A percentile compares a stretch with the other conserved stretches of the same genome.
These are phyloP conservation scores for Chlamydomonas sp. DNA, from an alignment of 139 green algal genomes.

Conservation along the genomic window DNA sequence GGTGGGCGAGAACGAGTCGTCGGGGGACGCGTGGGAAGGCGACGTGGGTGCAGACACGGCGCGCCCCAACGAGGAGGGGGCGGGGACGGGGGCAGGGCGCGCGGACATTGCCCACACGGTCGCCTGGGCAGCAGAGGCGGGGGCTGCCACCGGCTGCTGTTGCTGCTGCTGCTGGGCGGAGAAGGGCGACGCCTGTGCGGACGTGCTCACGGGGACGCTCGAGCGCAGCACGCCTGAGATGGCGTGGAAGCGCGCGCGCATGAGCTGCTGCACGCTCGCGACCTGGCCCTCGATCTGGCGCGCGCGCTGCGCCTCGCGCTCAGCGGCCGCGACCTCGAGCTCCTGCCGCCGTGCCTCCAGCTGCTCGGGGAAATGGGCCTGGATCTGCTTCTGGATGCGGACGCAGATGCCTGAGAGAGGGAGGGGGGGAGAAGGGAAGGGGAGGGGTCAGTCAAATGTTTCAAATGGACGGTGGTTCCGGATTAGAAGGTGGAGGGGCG, in stretches of 20 bases:
- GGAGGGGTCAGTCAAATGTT: no score
- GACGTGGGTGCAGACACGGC: no score
- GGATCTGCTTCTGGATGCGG: background rate
- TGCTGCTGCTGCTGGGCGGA: background rate
- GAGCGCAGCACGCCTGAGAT: background rate
- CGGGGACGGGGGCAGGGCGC: background rate
- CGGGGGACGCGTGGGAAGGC: no score
- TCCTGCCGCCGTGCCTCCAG: background rate
- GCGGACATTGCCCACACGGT: background rate
- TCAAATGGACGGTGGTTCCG: no score
- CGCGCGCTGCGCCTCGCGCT: background rate
- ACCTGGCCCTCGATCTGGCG: background rate
- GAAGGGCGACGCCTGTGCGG: background rate
- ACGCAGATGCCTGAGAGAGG: constrained; percentile 1
- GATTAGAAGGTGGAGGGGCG: no score
- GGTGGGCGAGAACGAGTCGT: no score
- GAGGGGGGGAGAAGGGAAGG: background rate
- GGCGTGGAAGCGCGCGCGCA: background rate
- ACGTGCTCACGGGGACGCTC: background rate
- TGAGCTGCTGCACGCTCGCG: background rate
- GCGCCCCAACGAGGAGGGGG: background rate
- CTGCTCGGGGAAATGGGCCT: background rate
- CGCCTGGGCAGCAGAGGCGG: background rate
- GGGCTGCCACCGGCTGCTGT: background rate
- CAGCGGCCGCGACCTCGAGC: background rate